These are phyloP conservation scores for Ephemerocybe angulata DNA, from an alignment of 768 basidiomycete genomes.

Conservation along the genomic window DNA sequence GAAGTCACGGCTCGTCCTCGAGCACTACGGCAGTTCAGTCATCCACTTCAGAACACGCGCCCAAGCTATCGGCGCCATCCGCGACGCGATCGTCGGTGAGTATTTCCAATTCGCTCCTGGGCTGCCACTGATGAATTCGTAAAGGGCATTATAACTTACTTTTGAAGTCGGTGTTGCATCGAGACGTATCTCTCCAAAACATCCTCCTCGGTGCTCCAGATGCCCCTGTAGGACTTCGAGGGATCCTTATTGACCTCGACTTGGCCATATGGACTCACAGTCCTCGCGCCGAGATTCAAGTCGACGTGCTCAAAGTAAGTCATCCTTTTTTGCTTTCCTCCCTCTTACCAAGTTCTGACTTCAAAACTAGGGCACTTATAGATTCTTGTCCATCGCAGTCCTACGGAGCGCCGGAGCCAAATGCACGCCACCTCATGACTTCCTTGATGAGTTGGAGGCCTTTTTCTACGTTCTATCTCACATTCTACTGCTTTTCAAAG, in stretches of 20 bases:
- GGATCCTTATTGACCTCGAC: slow-evolving; percentile 13
- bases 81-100: background rate
- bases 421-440: no score
- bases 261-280: background rate
- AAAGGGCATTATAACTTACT: slow-evolving; percentile 19
- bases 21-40: slow-evolving; percentile 13
- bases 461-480: background rate
- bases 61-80: background rate
- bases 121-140: background rate
- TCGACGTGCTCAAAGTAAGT: background rate
- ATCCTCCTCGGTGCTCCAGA: slow-evolving; percentile 14
- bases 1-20: slow-evolving; percentile 12
- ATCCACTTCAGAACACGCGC: slow-evolving; percentile 7
- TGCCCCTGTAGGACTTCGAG: background rate
- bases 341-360: background rate
- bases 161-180: slow-evolving; percentile 19
- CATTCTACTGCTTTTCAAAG: background rate
- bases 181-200: slow-evolving; percentile 25
- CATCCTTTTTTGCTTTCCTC: background rate
- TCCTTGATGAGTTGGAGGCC: background rate
- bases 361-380: background rate
- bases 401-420: background rate
- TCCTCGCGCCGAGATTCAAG: background rate
- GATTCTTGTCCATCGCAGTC: background rate
- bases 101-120: background rate